phyloP scores from a whole-genome alignment of 306 rosid genomes.

The Dryas octopetala region DNA sequence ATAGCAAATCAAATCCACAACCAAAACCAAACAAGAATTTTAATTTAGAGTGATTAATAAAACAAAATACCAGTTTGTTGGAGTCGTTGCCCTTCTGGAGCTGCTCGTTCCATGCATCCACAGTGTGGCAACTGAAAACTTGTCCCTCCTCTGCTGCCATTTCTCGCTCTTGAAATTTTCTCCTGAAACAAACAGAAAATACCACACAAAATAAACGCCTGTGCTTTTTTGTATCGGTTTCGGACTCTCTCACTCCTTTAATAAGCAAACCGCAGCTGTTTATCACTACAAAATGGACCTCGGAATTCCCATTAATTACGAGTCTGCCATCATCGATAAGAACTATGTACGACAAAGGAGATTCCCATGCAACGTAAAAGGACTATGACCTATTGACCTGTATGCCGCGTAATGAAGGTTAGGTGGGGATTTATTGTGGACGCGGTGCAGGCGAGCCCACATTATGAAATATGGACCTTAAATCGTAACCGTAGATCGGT shows the following conservation, averaged over 20 bases:
- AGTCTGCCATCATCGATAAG: slow-evolving; percentile 31
- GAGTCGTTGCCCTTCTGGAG: slow-evolving; percentile 62
- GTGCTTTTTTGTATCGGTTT: neutral
- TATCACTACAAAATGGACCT: neutral
- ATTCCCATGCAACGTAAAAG: slow-evolving; percentile 28
- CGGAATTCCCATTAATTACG: slow-evolving; percentile 9
- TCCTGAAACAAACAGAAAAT: slow-evolving; percentile 6
- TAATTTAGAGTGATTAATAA: too few species aligned
- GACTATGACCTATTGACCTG: too few species aligned
- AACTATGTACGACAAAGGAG: neutral
- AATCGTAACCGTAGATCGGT: neutral
- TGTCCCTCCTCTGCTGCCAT: slow-evolving; percentile 75
- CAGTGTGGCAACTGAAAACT: slow-evolving; percentile 58
- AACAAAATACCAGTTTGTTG: slow-evolving; percentile 51
- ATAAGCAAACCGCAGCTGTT: neutral
- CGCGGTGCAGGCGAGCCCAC: neutral
- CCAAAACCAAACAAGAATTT: neutral
- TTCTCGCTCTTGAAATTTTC: neutral
- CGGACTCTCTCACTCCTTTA: neutral
- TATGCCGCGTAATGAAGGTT: neutral
- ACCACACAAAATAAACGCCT: neutral
- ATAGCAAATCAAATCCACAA: neutral
- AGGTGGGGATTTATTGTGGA: neutral
- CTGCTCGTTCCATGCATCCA: slow-evolving; percentile 61
- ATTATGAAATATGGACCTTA: neutral